Conservation (phyloP, 148 eudicot species). For the Bassia scoparia region DNA sequence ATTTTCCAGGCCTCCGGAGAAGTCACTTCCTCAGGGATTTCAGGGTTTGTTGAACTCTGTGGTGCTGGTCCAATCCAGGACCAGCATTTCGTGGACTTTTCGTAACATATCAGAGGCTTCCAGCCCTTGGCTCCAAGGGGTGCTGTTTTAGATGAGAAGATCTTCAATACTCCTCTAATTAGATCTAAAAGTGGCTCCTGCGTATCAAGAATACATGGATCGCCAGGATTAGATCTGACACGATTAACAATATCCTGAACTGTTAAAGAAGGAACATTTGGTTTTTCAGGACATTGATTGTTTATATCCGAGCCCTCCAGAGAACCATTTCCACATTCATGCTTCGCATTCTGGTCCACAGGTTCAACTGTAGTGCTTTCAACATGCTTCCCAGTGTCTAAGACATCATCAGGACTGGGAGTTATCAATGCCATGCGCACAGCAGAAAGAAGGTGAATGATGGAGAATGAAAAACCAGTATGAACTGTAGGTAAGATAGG, state of each 20-base stretch:
- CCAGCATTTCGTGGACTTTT: slow-evolving; percentile 71
- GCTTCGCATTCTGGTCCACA: slow-evolving; percentile 33
- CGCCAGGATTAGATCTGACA: slow-evolving; percentile 80
- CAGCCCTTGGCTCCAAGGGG: slow-evolving; percentile 92
- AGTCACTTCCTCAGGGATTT: slow-evolving; percentile 56
- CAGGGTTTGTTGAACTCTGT: slow-evolving; percentile 42
- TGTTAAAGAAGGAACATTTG: slow-evolving; percentile 54
- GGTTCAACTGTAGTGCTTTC: slow-evolving; percentile 34
- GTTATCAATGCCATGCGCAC: slow-evolving; percentile 76
- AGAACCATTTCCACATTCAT: slow-evolving; percentile 38
- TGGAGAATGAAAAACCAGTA: slow-evolving; percentile 79
- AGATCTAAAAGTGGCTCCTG: slow-evolving; percentile 95
- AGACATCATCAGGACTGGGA: slow-evolving; percentile 50
- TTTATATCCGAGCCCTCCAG: slow-evolving; percentile 36
- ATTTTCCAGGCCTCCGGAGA: slow-evolving; percentile 86
- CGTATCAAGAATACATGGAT: slow-evolving; percentile 85
- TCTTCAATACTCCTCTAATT: slow-evolving; percentile 82
- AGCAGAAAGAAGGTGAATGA: slow-evolving; percentile 86
- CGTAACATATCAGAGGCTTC: slow-evolving; percentile 75
- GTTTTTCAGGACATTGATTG: slow-evolving; percentile 32
- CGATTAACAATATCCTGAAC: slow-evolving; percentile 77
- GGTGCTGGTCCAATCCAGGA: slow-evolving; percentile 76
- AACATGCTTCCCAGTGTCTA: slow-evolving; percentile 35
- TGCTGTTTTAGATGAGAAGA: slow-evolving; percentile 76
- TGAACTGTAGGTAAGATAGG: slow-evolving; percentile 74